Evolutionary conservation across 1,139 yeast species (phyloP), one percentile per base, ranked within the genome.

Genomic region (Yamadazyma blattariae): DNA sequence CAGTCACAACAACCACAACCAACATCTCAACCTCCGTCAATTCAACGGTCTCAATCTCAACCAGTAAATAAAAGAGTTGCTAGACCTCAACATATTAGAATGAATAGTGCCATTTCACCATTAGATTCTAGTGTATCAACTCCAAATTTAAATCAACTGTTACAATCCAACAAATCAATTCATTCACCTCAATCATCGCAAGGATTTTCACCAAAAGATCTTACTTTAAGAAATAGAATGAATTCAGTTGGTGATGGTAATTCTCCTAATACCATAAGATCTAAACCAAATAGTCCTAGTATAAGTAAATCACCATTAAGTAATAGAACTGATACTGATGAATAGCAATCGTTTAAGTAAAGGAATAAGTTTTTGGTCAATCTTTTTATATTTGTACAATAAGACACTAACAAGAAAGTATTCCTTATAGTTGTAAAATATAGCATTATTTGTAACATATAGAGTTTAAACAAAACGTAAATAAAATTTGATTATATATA

Each of bases 181-280:
- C 50, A 54, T 26, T 59, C 64, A 5, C 67, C 66, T 1, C 64
- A 50, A 39, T 56, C 64, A 2, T 52, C 63, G 1, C 67, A 52
- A 37, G 64, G 64, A 0, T 46, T 59, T 21, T 63, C 69, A 1
- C 69, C 69, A 1, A 56, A 54, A 25, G 67, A 60, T 18, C 11
- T 28, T 24, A 9, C 14, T 7, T 8, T 32, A 19, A 31, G 36
- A 23, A 34, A 27, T 12, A 26, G 40, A 8, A 20, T 30, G 18
- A 37, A 33, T 17, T 36, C 42, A 1, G 24, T 22, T 9, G 15
- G 12, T n/a, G 22, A 32, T 15, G 30, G 25, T 16, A 37, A 33
- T 25, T 41, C 45, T 7, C 45, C 42, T n/a, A 25, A 30, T 25
- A 11, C n/a, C 16, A 13, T 21, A n/a, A 39, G 32, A 24, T 41